Evolutionary conservation across 768 basidiomycete genomes (phyloP), one percentile per base, ranked within the genome.

Genomic region (Psilocybe sp.): DNA sequence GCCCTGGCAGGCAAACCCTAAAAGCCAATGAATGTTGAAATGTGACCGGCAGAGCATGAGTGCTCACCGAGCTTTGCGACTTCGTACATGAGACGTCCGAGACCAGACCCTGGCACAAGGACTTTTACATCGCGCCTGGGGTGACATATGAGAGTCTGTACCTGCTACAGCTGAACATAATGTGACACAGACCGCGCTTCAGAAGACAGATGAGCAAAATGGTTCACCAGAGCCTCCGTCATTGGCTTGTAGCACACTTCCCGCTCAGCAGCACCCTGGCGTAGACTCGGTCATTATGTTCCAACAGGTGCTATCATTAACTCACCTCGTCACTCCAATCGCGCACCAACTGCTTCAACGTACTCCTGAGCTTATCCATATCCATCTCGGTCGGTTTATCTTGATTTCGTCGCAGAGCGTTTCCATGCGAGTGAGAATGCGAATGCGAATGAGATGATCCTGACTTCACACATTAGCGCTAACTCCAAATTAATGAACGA

Each of bases 311-410:
- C 36, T 33, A n/a, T 34, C 18, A 36, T 37, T 10, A 18, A 52
- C 50, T 1, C 58, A 92, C 91, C 73, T 92, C 87, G 55, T 75
- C 78, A 52, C 88, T 90, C 94, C 95, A 98, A 62, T 98, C 94
- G 11, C 94, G 78, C 9, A 93, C 93, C 45, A 96, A 87, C 59
- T 96, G 93, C 61, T 96, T 92, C 35, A 98, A 68, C 0, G 94
- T 96, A 60, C 92, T 94, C 50, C 93, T 73, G 36, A 98, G 72
- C 62, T 96, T 95, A 63, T 97, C 92, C 83, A 89, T 87, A 57
- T 92, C 88, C 52, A 80, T 79, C 34, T 91, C 88, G 0, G 79
- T 82, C 1, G 84, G 79, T 50, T 70, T 75, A 56, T 76, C 77
- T 43, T 63, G 66, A 38, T 67, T 60, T 41, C 33, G 57, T 40